Evolutionary conservation across 495 filamentous ascomycete genomes (phyloP), one percentile per base, ranked within the genome.

Genomic region (Aspergillus egyptiacus): DNA sequence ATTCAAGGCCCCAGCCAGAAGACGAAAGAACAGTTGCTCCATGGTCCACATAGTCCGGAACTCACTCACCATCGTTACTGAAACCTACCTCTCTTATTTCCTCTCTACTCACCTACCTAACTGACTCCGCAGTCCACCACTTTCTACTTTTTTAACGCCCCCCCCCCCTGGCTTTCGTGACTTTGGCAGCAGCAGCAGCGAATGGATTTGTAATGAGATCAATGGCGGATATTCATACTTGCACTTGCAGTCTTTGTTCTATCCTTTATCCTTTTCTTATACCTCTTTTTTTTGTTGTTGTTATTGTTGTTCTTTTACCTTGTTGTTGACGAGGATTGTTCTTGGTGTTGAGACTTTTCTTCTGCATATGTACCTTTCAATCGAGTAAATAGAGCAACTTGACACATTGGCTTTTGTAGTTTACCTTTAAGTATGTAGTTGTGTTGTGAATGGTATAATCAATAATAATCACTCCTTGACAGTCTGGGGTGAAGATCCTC

Each of bases 1-100:
- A 69, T 82, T 45, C 56, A 61, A 9, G 62, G 68, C 13, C 66
- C 66, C 55, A 73, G 70, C 41, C 68, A 71, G 35, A 53, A 61
- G 38, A 70, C 69, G 27, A 65, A 63, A 53, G 59, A 67, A 4
- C 65, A 65, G 51, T 46, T 72, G 15, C 37, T 60, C 17, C 63
- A 61, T 37, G 48, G 45, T 32, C 9, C 53, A 51, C 58, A 51
- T 33, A 19, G 18, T 22, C n/a, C 36, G 19, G 36, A 17, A 46
- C 19, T 18, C 13, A 5, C n/a, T 39, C 27, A 14, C 23, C 37
- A 48, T 54, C 53, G 22, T 24, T 54, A 33, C 11, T 53, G 19
- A 17, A 37, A 38, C 30, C 46, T 50, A 50, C 40, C 18, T 43
- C 47, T 33, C 32, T 37, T 31, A 31, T 20, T 34, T 31, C 19